phyloP scores from a whole-genome alignment of 176 grass and related monocot genomes.

The Oropetium thomaeum region DNA sequence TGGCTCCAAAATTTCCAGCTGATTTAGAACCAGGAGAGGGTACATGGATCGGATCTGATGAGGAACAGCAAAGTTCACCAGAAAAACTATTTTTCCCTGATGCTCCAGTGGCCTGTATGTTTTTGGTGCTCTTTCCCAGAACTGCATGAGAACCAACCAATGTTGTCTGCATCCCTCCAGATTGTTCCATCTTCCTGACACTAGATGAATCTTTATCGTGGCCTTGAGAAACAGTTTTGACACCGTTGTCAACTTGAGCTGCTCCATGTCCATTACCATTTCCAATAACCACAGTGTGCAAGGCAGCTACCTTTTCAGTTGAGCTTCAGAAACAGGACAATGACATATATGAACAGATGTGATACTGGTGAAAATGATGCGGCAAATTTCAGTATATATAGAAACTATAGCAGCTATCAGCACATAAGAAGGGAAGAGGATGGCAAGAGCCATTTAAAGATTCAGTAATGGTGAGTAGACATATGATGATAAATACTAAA shows the following conservation, averaged over 20 bases:
- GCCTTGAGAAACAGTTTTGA: conserved; percentile 6
- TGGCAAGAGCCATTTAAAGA: conserved; percentile 18
- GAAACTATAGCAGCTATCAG: conserved; percentile 20
- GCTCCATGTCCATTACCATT: conserved; percentile 30
- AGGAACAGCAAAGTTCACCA: conserved; percentile 53
- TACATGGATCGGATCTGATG: conserved; percentile 77
- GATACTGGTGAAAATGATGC: conserved; percentile 39
- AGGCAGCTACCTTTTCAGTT: conserved; percentile 42
- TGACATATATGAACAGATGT: conserved; percentile 49
- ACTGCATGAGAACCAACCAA: conserved; percentile 31
- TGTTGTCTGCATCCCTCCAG: not conserved
- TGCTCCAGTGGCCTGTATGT: conserved; percentile 12
- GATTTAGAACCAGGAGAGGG: conserved; percentile 54
- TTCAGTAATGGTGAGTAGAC: not conserved
- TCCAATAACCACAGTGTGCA: conserved; percentile 23
- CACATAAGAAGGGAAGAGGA: conserved; percentile 12
- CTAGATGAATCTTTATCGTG: conserved; percentile 35
- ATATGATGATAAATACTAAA: not conserved
- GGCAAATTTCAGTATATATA: conserved; percentile 31
- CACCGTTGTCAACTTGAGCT: conserved; percentile 30
- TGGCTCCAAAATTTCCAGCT: conserved; percentile 60
- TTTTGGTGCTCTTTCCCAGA: conserved; percentile 20
- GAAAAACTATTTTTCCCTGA: conserved; percentile 45
- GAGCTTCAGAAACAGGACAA: conserved; percentile 58
- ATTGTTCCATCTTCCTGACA: conserved; percentile 23